These are phyloP conservation scores for Cordyceps fumosorosea DNA, from an alignment of 2,329 filamentous ascomycete genomes.

Conservation along the genomic window DNA sequence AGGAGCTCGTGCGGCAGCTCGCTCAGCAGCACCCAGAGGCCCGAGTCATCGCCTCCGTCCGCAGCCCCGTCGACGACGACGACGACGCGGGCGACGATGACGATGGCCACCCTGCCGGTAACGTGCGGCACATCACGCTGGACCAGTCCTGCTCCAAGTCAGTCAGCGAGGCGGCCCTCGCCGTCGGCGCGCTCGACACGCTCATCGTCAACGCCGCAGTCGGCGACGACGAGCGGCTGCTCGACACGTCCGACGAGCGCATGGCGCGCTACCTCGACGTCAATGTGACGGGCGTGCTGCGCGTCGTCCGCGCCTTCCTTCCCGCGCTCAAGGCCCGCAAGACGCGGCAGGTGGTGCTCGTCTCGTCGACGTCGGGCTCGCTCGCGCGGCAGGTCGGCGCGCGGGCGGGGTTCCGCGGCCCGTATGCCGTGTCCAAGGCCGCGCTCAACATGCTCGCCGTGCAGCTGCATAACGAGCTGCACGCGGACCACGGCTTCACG, in stretches of 20 bases:
- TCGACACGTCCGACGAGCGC: constrained; percentile 8
- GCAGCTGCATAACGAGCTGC: constrained; percentile 13
- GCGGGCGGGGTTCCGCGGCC: background rate
- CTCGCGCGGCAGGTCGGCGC: constrained; percentile 5
- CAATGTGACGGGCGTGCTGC: constrained; percentile 10
- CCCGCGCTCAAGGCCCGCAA: constrained; percentile 9
- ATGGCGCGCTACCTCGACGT: constrained; percentile 10
- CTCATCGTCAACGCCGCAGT: constrained; percentile 12
- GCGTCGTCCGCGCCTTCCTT: constrained; percentile 10
- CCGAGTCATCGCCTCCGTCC: constrained; percentile 1
- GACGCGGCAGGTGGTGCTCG: constrained; percentile 11
- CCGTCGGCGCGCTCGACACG: constrained; percentile 10
- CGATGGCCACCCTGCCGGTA: background rate
- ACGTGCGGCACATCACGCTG: background rate
- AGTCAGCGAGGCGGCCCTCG: constrained; percentile 1
- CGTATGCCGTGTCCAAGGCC: constrained; percentile 11
- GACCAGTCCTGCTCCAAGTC: constrained; percentile 10
- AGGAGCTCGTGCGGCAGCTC: constrained; percentile 9
- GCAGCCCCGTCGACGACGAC: background rate
- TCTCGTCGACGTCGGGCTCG: constrained; percentile 7
- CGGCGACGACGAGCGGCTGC: constrained; percentile 1
- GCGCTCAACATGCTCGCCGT: constrained; percentile 12
- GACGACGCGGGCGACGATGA: background rate
- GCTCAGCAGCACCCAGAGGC: background rate
- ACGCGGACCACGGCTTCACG: constrained; percentile 10